Conservation (phyloP, 1,139 yeast genomes). For the Yamadazyma songkhlaensis region DNA sequence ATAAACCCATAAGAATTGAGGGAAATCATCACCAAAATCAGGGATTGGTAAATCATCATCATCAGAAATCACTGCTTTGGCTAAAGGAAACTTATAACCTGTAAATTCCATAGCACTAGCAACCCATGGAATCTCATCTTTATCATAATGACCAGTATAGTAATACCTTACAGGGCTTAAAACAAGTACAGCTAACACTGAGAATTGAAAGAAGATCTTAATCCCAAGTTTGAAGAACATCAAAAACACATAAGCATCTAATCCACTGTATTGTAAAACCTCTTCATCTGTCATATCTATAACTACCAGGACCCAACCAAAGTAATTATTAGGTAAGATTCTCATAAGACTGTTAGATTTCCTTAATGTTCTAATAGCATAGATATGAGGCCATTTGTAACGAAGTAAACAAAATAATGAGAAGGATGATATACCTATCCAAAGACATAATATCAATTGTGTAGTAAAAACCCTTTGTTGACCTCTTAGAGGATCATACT, state of each 20-base stretch:
- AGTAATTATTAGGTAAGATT: conserved; percentile 35
- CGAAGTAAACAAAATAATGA: conserved; percentile 40
- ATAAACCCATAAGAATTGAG: conserved; percentile 64
- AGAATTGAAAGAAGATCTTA: conserved; percentile 33
- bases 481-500: conserved; percentile 31
- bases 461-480: conserved; percentile 46
- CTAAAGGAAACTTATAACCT: not conserved
- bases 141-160: conserved; percentile 46
- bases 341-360: conserved; percentile 25
- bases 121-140: conserved; percentile 25
- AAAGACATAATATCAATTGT: conserved; percentile 37
- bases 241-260: conserved; percentile 46
- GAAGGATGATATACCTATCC: conserved; percentile 36
- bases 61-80: not conserved
- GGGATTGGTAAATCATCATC: conserved; percentile 15
- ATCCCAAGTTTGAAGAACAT: conserved; percentile 47
- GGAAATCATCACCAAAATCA: conserved; percentile 25
- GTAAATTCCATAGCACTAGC: conserved; percentile 1
- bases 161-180: conserved; percentile 45
- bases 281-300: conserved; percentile 40
- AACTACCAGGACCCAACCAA: conserved; percentile 41
- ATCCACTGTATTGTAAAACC: conserved; percentile 37
- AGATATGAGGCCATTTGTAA: conserved; percentile 50
- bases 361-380: conserved; percentile 47
- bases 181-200: conserved; percentile 36